phyloP scores from a whole-genome alignment of 768 basidiomycete species.

The Suillus sp. region DNA sequence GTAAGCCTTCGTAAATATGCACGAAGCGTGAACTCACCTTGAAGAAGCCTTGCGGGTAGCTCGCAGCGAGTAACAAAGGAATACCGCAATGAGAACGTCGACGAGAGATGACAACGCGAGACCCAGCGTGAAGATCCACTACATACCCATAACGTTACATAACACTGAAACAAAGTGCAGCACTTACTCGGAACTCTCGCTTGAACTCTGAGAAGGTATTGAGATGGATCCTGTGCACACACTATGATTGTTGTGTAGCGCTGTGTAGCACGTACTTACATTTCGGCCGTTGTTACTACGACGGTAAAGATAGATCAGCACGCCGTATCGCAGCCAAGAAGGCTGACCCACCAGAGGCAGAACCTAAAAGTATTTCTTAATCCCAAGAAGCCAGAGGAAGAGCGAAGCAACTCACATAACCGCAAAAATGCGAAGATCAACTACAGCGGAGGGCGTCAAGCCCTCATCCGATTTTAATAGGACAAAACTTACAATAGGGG shows the following conservation, averaged over 20 bases:
- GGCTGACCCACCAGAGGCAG: constrained; percentile 29
- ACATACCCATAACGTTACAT: constrained; percentile 14
- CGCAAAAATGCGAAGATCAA: constrained; percentile 33
- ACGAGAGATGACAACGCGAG: constrained; percentile 50
- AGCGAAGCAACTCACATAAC: constrained; percentile 25
- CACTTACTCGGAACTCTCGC: constrained; percentile 24
- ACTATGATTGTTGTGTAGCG: constrained; percentile 8
- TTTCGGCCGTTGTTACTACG: constrained; percentile 33
- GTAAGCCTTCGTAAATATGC: not conserved
- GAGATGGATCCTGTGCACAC: constrained; percentile 27
- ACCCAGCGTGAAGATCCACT: constrained; percentile 57
- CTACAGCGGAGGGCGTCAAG: constrained; percentile 18
- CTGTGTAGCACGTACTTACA: constrained; percentile 22
- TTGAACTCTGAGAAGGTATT: constrained; percentile 29
- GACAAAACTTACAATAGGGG: constrained; percentile 35
- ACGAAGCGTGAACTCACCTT: constrained; percentile 27
- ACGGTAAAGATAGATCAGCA: constrained; percentile 20
- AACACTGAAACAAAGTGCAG: constrained; percentile 1
- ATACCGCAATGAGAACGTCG: constrained; percentile 51
- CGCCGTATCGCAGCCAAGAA: constrained; percentile 11
- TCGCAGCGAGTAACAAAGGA: constrained; percentile 46
- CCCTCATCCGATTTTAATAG: not conserved
- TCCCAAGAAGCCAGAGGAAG: not conserved
- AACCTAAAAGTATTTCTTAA: constrained; percentile 33
- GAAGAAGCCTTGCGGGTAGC: constrained; percentile 42